Percentiles rank a stretch among this genome's conserved stretches.
These are phyloP conservation scores for Cyclotella baltica DNA, from an alignment of 108 stramenopile species.

Conservation along the genomic window DNA sequence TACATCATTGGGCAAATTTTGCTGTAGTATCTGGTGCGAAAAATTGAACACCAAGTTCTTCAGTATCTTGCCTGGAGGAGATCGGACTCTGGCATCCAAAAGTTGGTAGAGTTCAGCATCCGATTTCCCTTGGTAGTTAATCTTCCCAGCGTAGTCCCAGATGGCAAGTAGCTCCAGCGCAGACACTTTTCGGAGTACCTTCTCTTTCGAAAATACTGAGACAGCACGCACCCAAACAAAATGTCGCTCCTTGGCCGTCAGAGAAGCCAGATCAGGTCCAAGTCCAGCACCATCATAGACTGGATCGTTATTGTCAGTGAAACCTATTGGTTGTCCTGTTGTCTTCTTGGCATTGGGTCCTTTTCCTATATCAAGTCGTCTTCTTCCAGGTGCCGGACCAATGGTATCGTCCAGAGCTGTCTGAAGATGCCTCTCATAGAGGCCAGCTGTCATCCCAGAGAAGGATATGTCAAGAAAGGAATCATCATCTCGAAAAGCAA, in stretches of 20 bases:
- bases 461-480: no score
- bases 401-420: no score
- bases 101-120: background rate
- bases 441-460: no score
- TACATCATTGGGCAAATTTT: background rate
- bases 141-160: conserved; percentile 6
- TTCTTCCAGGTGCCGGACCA: no score
- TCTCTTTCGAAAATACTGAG: background rate
- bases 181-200: background rate
- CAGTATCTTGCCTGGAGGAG: conserved; percentile 3
- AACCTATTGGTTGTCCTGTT: background rate
- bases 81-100: conserved; percentile 1
- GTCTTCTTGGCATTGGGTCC: no score
- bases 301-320: background rate
- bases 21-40: background rate
- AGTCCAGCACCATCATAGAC: background rate
- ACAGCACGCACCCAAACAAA: background rate
- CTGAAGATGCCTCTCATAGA: no score
- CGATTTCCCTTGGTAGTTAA: background rate
- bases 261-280: background rate
- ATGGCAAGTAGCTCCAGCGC: background rate
- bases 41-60: no score
- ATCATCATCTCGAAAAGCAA: no score
- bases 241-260: background rate
- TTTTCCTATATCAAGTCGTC: no score